Base-by-base conservation (phyloP, 805 yeast species). In the Candida nemodendra region DNA sequence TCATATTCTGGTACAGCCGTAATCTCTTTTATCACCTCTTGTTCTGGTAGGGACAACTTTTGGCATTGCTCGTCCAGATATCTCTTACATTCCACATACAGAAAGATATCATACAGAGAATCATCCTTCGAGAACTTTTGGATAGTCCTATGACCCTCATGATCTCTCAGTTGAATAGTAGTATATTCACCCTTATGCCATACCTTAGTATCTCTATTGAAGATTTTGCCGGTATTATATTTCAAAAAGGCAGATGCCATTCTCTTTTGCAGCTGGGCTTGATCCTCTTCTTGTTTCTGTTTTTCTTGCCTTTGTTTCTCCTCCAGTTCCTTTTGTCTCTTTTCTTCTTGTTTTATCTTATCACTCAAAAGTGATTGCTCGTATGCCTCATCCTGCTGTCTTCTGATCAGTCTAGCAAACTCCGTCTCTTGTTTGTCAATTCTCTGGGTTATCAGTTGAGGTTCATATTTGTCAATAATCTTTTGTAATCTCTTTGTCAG, bases 301-400 rank as follows among this genome's bases (percentile, higher is more conserved):
- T 39, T 37, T 30, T 56, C 54, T 16, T 44, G 36, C 23, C 31
- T 34, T 33, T 42, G 36, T 7, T 34, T 38, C 37, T 47, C 49
- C 21, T 50, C 60, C 36, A 27, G 22, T 60, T 53, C 54, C 30
- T 41, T 44, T 27, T 48, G 47, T 32, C 61, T 55, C 45, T 69
- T 74, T 42, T 72, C 65, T 27, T 68, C 60, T 51, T 74, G 74
- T 51, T 81, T 79, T 28, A 68, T 48, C 47, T 65, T 69, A 59
- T 85, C 93, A 32, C 65, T 68, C 24, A 71, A 62, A 34, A 84
- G 61, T 0, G 88, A 78, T 43, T 70, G 73, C 47, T 77, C 71
- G 52, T 78, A 85, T 14, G 86, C 87, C 33, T 66, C 63, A 48
- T 84, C 88, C 57, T 84, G 93, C 45, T 77, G 71, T 48, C 76